Percentiles rank a stretch among this genome's conserved stretches.
These are phyloP conservation scores for Hordeum pubiflorum DNA, from an alignment of 202 grass and related monocot genomes.

Conservation along the genomic window DNA sequence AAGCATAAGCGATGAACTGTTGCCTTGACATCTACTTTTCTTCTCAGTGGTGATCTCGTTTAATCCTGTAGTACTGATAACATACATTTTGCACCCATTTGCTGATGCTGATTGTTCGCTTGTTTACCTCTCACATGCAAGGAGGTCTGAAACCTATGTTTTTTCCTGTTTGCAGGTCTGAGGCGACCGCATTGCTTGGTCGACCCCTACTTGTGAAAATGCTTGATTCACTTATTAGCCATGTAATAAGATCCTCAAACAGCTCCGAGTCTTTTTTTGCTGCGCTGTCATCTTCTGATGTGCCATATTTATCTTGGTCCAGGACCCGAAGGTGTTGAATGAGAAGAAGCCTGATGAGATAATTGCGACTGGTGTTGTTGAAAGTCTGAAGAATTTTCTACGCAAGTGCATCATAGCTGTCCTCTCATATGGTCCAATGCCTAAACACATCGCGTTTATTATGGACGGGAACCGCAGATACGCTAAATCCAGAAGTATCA, in stretches of 20 bases:
- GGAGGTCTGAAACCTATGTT: neutral
- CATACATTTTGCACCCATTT: neutral
- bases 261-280: neutral
- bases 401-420: slow-evolving; percentile 50
- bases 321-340: slow-evolving; percentile 29
- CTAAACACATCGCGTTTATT: slow-evolving; percentile 65
- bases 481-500: slow-evolving; percentile 53
- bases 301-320: neutral
- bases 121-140: neutral
- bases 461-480: slow-evolving; percentile 89
- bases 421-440: slow-evolving; percentile 62
- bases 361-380: slow-evolving; percentile 14
- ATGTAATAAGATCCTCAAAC: neutral
- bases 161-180: neutral
- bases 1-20: neutral
- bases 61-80: neutral
- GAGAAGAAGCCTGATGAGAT: slow-evolving; percentile 26
- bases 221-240: neutral
- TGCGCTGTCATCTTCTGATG: neutral
- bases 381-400: slow-evolving; percentile 36
- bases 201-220: neutral
- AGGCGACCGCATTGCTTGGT: neutral
- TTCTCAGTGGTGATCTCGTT: neutral
- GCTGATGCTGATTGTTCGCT: neutral
- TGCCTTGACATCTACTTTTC: neutral